A percentile compares a stretch with the other conserved stretches of the same genome.
These are phyloP conservation scores for Lophiotrema nucula DNA, from an alignment of 495 filamentous ascomycete species.

Conservation along the genomic window DNA sequence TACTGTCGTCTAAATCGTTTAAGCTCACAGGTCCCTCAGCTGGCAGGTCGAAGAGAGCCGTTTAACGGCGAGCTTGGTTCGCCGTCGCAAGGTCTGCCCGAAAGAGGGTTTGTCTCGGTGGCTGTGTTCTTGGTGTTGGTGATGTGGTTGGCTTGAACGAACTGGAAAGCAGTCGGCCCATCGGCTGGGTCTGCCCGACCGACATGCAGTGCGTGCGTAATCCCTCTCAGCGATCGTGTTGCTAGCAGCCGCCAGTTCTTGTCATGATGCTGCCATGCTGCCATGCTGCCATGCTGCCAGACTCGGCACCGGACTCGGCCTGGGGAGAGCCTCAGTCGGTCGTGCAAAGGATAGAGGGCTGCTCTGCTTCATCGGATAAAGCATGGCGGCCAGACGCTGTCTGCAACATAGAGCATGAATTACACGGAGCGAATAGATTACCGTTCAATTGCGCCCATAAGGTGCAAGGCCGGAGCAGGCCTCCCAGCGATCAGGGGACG, in stretches of 20 bases:
- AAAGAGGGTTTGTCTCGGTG: not conserved
- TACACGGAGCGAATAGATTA: constrained; percentile 10
- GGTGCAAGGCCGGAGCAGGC: constrained; percentile 7
- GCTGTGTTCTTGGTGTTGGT: not conserved
- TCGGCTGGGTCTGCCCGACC: not conserved
- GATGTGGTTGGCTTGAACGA: constrained; percentile 9
- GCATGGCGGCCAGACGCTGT: not conserved
- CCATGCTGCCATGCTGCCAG: too few species aligned
- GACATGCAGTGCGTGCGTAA: constrained; percentile 5
- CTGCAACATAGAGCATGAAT: constrained; percentile 16
- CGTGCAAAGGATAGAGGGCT: too few species aligned
- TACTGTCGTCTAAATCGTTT: too few species aligned
- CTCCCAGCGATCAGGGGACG: constrained; percentile 9
- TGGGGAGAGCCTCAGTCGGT: not conserved
- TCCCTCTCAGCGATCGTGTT: not conserved
- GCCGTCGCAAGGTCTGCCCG: constrained; percentile 24
- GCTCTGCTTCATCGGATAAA: not conserved
- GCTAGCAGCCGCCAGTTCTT: not conserved
- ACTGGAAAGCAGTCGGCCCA: not conserved
- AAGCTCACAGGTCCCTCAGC: too few species aligned
- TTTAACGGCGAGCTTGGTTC: not conserved
- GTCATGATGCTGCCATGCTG: constrained; percentile 6
- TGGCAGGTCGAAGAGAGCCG: constrained; percentile 5
- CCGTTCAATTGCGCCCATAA: not conserved
- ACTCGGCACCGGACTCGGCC: not conserved